Base-by-base conservation (phyloP, 768 basidiomycete genomes). In the Pholiota molesta region DNA sequence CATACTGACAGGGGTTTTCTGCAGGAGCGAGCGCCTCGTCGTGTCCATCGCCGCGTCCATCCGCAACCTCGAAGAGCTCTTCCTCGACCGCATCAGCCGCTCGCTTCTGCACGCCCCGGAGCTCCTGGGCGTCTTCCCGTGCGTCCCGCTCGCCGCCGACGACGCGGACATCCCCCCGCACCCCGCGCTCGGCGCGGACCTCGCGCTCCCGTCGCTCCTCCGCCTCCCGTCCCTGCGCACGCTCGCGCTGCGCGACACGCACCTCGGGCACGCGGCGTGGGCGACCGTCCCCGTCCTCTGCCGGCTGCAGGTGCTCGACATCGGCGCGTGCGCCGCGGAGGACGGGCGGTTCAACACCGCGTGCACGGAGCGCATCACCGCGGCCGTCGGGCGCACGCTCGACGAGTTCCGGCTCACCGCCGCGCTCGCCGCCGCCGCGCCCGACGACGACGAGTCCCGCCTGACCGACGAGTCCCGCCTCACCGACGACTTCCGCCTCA, bases 201-300 rank as follows among this genome's bases (percentile, higher is more conserved):
- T 91, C 55, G 79, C 77, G 19, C 82, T 92, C 1, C 89, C 90
- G 1, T 85, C 83, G 13, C 83, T 92, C 57, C 81, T 92, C 53
- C 81, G 82, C 65, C 79, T 92, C 52, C 81, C 87, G 7, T 78
- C 83, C 49, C 84, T 92, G 40, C 80, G 78, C 29, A 81, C 80
- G 64, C 86, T 92, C 65, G 79, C 80, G 45, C 84, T 92, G 67
- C 82, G 81, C 59, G 89, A 90, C 69, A 90, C 88, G 0, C 90
- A 90, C 73, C 81, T 92, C 59, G 89, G 88, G 16, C 86, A 88
- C 71, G 75, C 76, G 52, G 76, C 75, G 37, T 88, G 86, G 87
- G 74, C 78, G n/a, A 75, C 77, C 26, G 79, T 78, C n/a, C 79
- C 80, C 39, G 77, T 83, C 61, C 70, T 72, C 21, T 86, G 85